Conservation (phyloP, 768 basidiomycete species). For the Leccinum longicurvipes region DNA sequence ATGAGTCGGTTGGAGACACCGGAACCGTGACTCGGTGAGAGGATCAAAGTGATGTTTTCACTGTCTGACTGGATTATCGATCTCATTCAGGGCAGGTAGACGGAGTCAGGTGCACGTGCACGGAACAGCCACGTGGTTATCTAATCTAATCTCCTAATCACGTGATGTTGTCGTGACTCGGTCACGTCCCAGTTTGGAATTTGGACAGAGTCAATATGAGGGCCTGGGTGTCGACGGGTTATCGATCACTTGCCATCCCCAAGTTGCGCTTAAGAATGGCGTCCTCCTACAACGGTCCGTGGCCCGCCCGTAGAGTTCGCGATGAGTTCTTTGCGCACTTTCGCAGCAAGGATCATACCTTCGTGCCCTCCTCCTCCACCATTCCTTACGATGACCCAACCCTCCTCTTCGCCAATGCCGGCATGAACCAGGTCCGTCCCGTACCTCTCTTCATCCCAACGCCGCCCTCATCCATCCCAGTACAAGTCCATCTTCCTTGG, state of each 20-base stretch:
- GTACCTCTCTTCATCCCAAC: not conserved
- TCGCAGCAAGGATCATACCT: slow-evolving; percentile 72
- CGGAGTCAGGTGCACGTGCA: not conserved
- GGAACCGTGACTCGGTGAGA: slow-evolving; percentile 23
- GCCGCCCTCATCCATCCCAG: slow-evolving; percentile 38
- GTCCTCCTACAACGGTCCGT: slow-evolving; percentile 40
- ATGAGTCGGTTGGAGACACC: slow-evolving; percentile 23
- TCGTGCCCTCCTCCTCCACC: slow-evolving; percentile 86
- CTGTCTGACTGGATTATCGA: slow-evolving; percentile 37
- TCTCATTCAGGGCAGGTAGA: slow-evolving; percentile 43
- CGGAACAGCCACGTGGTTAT: slow-evolving; percentile 5
- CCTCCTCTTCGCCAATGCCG: slow-evolving; percentile 96
- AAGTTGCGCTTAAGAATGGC: slow-evolving; percentile 21
- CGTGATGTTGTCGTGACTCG: slow-evolving; percentile 11
- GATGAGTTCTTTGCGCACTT: slow-evolving; percentile 93
- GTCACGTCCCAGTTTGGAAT: slow-evolving; percentile 5
- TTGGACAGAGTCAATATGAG: slow-evolving; percentile 2
- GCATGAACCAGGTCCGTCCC: slow-evolving; percentile 81
- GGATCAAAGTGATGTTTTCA: slow-evolving; percentile 14
- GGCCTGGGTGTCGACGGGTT: slow-evolving; percentile 5
- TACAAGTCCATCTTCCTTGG: slow-evolving; percentile 98
- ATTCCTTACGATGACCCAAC: slow-evolving; percentile 98
- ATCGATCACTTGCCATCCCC: slow-evolving; percentile 21
- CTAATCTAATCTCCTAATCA: slow-evolving; percentile 17
- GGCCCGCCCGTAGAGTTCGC: slow-evolving; percentile 82